Conservation (phyloP, 768 basidiomycete species). For the Lentinula detonsa region DNA sequence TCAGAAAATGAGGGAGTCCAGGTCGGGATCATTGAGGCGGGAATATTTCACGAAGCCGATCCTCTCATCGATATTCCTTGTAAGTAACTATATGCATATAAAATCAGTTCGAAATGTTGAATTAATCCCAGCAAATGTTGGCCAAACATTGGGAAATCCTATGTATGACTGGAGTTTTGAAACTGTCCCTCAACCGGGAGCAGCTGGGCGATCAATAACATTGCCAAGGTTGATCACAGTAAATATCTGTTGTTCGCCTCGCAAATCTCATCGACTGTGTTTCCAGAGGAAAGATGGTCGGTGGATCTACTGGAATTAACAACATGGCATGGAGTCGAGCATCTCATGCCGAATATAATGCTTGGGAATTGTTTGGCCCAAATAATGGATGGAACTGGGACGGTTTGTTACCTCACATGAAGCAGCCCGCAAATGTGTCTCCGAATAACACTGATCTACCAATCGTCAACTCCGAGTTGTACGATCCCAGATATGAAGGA, state of each 20-base stretch:
- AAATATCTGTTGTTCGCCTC: neutral
- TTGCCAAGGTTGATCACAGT: neutral
- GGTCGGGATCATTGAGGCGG: neutral
- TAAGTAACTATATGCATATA: neutral
- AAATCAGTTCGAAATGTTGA: neutral
- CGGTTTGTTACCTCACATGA: neutral
- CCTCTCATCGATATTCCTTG: neutral
- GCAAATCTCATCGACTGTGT: neutral
- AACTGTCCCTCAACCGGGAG: neutral
- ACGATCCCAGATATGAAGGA: neutral
- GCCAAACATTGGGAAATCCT: neutral
- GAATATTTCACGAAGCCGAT: neutral
- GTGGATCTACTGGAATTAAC: neutral
- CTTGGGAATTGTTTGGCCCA: neutral
- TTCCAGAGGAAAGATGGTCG: neutral
- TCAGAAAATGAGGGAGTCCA: neutral
- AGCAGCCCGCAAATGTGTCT: neutral
- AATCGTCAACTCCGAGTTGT: neutral
- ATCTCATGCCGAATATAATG: neutral
- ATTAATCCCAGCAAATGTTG: neutral
- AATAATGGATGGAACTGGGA: neutral
- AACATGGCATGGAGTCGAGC: slow-evolving; percentile 1
- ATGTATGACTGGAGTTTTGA: neutral
- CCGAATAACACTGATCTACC: neutral
- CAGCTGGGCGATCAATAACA: neutral